Evolutionary conservation across 108 stramenopile genomes (phyloP).

Genomic region (Chaetoceros muelleri): DNA sequence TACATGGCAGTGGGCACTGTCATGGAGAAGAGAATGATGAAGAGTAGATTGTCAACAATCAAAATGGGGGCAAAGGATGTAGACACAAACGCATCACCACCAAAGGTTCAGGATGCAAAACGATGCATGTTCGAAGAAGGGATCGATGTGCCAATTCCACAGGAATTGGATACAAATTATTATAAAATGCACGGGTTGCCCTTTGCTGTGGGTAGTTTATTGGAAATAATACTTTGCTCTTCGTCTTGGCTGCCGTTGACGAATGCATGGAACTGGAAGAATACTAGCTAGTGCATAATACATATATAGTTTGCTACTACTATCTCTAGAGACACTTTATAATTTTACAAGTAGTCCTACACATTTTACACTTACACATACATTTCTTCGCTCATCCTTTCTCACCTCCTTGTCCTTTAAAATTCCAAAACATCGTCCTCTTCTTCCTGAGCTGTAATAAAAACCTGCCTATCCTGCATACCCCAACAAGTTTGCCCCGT

Average conservation of each 20-base stretch:
- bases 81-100: no score
- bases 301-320: no score
- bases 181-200: no score
- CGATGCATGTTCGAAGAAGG: not conserved
- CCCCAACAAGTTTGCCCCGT: no score
- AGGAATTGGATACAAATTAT: not conserved
- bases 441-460: not conserved
- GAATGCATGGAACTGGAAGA: no score
- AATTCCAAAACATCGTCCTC: not conserved
- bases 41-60: not conserved
- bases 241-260: no score
- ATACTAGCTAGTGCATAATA: no score
- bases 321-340: no score
- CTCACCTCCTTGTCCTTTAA: not conserved
- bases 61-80: not conserved
- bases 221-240: no score
- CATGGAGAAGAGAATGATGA: not conserved
- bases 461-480: not conserved
- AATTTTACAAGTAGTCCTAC: no score
- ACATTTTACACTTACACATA: no score
- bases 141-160: not conserved
- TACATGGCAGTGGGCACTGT: not conserved
- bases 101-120: not conserved
- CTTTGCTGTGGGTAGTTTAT: no score
- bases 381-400: not conserved